Base-by-base conservation (phyloP, 805 yeast species). In the Candida easanensis region DNA sequence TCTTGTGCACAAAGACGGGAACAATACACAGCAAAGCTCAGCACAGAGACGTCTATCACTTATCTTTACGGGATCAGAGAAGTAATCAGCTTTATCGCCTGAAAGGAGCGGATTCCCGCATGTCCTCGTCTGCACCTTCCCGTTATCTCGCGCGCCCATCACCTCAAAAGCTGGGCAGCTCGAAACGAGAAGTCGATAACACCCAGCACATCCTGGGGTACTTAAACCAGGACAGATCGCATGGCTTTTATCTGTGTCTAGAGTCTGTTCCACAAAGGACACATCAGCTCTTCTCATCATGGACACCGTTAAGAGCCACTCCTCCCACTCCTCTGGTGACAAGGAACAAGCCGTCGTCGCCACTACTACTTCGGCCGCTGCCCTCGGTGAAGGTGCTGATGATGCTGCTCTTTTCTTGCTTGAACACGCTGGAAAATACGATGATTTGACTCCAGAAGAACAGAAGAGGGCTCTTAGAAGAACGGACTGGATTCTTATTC, bases 401-500 rank as follows among this genome's bases (percentile, higher is more conserved):
- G 63, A 57, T 26, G 60, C 60, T 33, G 63, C 62, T 6, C 23
- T 33, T 8, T 59, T 58, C 48, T 42, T 57, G 14, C 21, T 52
- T 4, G 57, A 56, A 19, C 42, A 43, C 21, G 60, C 57, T 3
- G 60, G 55, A 0, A 50, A 53, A 33, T 51, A 48, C 36, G 56
- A 51, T 19, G 61, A 61, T 3, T 36, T 51, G 13, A 52, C 62
- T 3, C 53, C 49, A 11, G 60, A 51, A 22, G 68, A 63, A 42
- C 69, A 66, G 42, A 50, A 51, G 19, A 47, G 45, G 20, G 59
- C 63, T 35, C 57, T 69, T 33, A 58, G 68, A 50, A 71, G 63
- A 44, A 67, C 69, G 17, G 74, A 70, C 50, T 51, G 58, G 49
- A 58, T 57, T 41, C 50, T 70, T 31, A 46, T 70, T 41, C 74